Conservation (phyloP, 2,329 filamentous ascomycete genomes). For the Metarhizium sp. region DNA sequence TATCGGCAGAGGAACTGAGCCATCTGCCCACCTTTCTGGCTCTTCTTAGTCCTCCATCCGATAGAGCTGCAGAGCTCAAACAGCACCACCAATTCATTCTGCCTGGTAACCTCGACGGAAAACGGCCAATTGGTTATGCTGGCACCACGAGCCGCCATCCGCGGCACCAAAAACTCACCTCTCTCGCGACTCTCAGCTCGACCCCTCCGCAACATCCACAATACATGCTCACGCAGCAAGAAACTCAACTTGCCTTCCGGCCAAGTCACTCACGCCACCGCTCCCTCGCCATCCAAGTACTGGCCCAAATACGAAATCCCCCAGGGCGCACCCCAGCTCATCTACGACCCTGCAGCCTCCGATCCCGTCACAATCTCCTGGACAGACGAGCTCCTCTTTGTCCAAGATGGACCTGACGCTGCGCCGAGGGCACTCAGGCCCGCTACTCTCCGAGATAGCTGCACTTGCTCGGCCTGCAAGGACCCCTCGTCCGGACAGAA, state of each 20-base stretch:
- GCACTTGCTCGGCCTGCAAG: conserved; percentile 42
- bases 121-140: not conserved
- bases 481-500: conserved; percentile 52
- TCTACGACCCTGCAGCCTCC: conserved; percentile 1
- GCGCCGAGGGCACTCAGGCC: conserved; percentile 16
- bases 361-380: conserved; percentile 16
- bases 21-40: no score
- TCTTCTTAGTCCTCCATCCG: no score
- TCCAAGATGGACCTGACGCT: conserved; percentile 16
- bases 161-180: not conserved
- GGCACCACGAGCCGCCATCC: not conserved
- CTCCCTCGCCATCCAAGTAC: not conserved
- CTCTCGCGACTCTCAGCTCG: not conserved
- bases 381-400: conserved; percentile 16
- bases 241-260: not conserved
- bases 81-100: no score
- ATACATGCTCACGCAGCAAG: not conserved
- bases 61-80: no score
- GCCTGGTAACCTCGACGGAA: not conserved
- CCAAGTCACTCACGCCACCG: not conserved
- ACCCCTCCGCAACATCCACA: not conserved
- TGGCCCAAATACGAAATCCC: conserved; percentile 11
- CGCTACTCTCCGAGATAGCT: conserved; percentile 41
- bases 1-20: no score
- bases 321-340: conserved; percentile 7